phyloP scores from a whole-genome alignment of 1,139 yeast species.

The Suzukiozyma palmioleophila region DNA sequence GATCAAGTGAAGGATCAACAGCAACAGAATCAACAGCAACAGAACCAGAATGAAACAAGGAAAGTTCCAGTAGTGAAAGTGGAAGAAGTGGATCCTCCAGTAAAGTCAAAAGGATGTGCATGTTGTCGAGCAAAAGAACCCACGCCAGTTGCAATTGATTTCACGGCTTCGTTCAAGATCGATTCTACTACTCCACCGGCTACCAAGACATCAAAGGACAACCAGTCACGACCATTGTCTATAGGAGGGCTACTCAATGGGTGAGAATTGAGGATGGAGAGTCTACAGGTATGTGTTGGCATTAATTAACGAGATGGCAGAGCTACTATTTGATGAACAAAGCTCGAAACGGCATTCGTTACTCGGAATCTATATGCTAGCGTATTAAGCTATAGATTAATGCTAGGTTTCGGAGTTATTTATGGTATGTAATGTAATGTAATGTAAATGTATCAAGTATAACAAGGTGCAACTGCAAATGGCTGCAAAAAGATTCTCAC shows the following conservation, averaged over 20 bases:
- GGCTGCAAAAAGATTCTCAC: slow-evolving; percentile 3
- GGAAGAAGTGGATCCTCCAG: too few species aligned
- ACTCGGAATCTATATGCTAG: too few species aligned
- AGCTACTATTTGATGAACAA: too few species aligned
- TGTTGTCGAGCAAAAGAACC: slow-evolving; percentile 5
- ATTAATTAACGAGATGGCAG: too few species aligned
- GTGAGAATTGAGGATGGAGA: not conserved
- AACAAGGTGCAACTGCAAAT: not conserved
- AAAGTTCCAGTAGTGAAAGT: too few species aligned
- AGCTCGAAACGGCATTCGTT: too few species aligned
- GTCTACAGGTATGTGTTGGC: too few species aligned
- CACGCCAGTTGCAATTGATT: slow-evolving; percentile 26
- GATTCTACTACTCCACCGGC: not conserved
- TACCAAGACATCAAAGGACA: slow-evolving; percentile 3
- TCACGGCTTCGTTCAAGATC: slow-evolving; percentile 21
- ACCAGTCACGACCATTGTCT: slow-evolving; percentile 19
- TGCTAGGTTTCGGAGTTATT: too few species aligned
- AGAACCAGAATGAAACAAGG: slow-evolving; percentile 8
- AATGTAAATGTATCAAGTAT: too few species aligned
- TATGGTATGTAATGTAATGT: too few species aligned
- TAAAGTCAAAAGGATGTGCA: slow-evolving; percentile 8
- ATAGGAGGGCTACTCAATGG: slow-evolving; percentile 36
- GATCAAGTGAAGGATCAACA: not conserved
- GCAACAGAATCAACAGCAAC: slow-evolving; percentile 3
- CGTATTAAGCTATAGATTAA: too few species aligned